These are phyloP conservation scores for Cordyceps fumosorosea DNA, from an alignment of 2,329 filamentous ascomycete species.

Conservation along the genomic window DNA sequence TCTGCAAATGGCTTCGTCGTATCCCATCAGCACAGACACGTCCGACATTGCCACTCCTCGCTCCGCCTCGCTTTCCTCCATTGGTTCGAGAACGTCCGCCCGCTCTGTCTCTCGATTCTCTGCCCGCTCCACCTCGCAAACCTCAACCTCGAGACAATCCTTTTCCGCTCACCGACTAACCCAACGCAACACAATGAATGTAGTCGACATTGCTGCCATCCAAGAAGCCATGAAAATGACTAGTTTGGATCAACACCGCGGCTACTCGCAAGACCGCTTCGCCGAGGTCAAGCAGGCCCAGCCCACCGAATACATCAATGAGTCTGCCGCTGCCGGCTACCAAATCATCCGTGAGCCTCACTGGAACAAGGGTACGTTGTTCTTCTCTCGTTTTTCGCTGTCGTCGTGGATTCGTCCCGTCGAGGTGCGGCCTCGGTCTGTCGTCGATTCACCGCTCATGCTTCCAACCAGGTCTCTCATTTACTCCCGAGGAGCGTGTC, in stretches of 20 bases:
- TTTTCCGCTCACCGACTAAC: constrained; percentile 44
- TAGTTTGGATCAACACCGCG: constrained; percentile 52
- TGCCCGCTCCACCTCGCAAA: constrained; percentile 42
- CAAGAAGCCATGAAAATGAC: constrained; percentile 56
- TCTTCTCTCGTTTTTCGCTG: background rate
- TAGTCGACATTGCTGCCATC: constrained; percentile 50
- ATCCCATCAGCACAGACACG: constrained; percentile 35
- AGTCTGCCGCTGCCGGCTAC: constrained; percentile 49
- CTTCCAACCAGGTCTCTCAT: constrained; percentile 47
- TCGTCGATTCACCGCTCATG: constrained; percentile 14
- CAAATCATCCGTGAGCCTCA: constrained; percentile 55
- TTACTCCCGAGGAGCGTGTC: constrained; percentile 57
- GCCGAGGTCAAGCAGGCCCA: constrained; percentile 48
- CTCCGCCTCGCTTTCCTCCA: constrained; percentile 43
- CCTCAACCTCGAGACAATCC: constrained; percentile 42
- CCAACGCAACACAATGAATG: constrained; percentile 48
- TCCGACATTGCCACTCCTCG: constrained; percentile 49
- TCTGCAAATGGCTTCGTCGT: constrained; percentile 22
- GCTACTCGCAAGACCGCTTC: constrained; percentile 52
- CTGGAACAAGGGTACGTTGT: constrained; percentile 57
- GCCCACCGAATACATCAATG: constrained; percentile 46
- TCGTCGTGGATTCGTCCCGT: background rate
- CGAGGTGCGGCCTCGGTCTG: background rate
- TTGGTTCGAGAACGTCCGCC: constrained; percentile 39
- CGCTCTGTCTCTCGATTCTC: constrained; percentile 40